phyloP scores from a whole-genome alignment of 1,139 yeast species.

The Yamadazyma taylorii region DNA sequence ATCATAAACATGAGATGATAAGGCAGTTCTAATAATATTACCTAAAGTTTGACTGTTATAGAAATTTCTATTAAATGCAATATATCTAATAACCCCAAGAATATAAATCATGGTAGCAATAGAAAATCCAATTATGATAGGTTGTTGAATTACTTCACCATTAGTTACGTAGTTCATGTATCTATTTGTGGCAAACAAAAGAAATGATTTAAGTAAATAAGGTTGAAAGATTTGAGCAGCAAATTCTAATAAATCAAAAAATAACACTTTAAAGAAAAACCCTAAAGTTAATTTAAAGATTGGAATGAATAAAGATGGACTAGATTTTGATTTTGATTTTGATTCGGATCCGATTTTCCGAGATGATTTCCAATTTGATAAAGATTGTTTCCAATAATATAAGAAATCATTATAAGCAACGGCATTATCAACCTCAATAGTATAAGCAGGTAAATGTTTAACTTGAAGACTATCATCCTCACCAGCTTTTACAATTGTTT shows the following conservation, averaged over 20 bases:
- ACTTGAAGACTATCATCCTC: slow-evolving; percentile 20
- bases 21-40: slow-evolving; percentile 22
- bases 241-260: slow-evolving; percentile 24
- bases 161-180: slow-evolving; percentile 5
- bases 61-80: slow-evolving; percentile 27
- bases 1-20: slow-evolving; percentile 31
- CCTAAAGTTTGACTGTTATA: slow-evolving; percentile 20
- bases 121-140: slow-evolving; percentile 30
- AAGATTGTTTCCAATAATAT: slow-evolving; percentile 23
- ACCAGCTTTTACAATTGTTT: slow-evolving; percentile 23
- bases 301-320: slow-evolving; percentile 26
- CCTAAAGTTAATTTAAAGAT: slow-evolving; percentile 5
- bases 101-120: slow-evolving; percentile 30
- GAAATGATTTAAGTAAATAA: slow-evolving; percentile 31
- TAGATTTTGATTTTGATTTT: slow-evolving; percentile 9
- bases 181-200: slow-evolving; percentile 25
- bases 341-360: too few relatives aligned
- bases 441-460: slow-evolving; percentile 25
- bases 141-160: slow-evolving; percentile 18
- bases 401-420: slow-evolving; percentile 21
- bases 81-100: slow-evolving; percentile 24
- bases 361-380: slow-evolving; percentile 5
- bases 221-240: slow-evolving; percentile 27
- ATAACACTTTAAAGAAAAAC: slow-evolving; percentile 12
- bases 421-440: slow-evolving; percentile 21